phyloP scores from a whole-genome alignment of 2,329 filamentous ascomycete genomes.

The Neofusicoccum ribis region DNA sequence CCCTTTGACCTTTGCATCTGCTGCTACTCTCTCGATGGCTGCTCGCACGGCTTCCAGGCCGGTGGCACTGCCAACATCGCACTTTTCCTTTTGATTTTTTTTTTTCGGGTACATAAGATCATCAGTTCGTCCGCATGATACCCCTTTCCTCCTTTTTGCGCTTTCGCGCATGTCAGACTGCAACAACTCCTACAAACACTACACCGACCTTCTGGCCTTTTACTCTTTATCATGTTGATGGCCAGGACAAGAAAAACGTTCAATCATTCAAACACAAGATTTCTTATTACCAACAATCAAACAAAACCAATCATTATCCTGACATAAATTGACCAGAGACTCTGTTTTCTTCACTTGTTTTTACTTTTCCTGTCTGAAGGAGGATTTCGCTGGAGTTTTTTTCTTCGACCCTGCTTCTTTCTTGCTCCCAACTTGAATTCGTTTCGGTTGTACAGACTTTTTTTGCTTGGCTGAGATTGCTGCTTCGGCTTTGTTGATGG shows the following conservation, averaged over 20 bases:
- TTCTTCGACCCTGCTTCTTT: not conserved
- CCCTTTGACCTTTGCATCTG: not conserved
- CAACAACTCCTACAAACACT: not conserved
- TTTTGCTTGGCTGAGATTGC: not conserved
- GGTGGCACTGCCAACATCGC: not conserved
- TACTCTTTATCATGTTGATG: not conserved
- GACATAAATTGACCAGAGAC: constrained; percentile 8
- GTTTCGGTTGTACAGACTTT: not conserved
- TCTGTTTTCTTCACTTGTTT: not conserved
- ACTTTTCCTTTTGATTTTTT: not conserved
- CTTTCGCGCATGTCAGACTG: not conserved
- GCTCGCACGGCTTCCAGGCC: not conserved
- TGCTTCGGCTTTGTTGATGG: not conserved
- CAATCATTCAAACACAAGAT: not conserved
- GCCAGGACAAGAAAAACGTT: constrained; percentile 6
- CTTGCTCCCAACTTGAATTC: not conserved
- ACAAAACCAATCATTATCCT: not conserved
- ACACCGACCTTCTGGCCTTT: constrained; percentile 1
- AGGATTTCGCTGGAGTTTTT: not conserved
- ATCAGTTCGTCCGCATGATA: constrained; percentile 18
- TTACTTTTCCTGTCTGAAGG: not conserved
- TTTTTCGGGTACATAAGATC: constrained; percentile 15
- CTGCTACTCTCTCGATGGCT: not conserved
- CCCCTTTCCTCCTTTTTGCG: not conserved
- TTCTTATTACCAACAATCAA: not conserved